These are phyloP conservation scores for Leccinum disarticulatum DNA, from an alignment of 768 basidiomycete species.

Conservation along the genomic window DNA sequence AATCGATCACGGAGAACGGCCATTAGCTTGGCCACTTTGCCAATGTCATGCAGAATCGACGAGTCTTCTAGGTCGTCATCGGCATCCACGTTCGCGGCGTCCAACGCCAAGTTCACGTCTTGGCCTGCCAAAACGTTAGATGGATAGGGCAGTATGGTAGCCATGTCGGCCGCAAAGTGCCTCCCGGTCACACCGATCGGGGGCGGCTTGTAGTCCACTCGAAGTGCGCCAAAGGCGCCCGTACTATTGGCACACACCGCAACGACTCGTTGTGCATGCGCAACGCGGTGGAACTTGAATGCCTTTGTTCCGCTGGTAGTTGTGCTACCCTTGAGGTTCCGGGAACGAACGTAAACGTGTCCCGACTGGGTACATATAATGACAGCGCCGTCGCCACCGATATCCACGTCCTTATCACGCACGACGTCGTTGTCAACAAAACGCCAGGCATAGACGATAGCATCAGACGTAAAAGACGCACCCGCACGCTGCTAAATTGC, in stretches of 20 bases:
- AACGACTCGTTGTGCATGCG: conserved; percentile 81
- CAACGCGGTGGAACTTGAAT: conserved; percentile 78
- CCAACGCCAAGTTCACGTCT: not conserved
- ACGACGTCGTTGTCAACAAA: conserved; percentile 1
- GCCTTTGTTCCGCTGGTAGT: conserved; percentile 40
- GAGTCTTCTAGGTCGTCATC: conserved; percentile 43
- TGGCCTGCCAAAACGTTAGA: not conserved
- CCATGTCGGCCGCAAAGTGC: conserved; percentile 64
- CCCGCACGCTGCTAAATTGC: conserved; percentile 81
- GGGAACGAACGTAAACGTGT: conserved; percentile 84
- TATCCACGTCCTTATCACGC: conserved; percentile 70
- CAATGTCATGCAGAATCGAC: conserved; percentile 36
- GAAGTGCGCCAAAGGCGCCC: conserved; percentile 85
- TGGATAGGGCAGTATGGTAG: conserved; percentile 60
- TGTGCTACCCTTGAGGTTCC: conserved; percentile 38
- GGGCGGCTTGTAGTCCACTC: conserved; percentile 64
- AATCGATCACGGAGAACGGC: conserved; percentile 2
- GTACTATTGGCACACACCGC: conserved; percentile 83
- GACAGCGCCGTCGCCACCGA: conserved; percentile 84
- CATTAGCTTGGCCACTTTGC: conserved; percentile 30
- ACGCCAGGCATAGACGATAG: not conserved
- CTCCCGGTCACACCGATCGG: conserved; percentile 57
- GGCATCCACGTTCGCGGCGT: conserved; percentile 1
- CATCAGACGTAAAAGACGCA: conserved; percentile 30
- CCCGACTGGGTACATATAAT: conserved; percentile 94